Evolutionary conservation across 1,284 basidiomycete species (phyloP).

Genomic region (Ceratobasidium papillatum): DNA sequence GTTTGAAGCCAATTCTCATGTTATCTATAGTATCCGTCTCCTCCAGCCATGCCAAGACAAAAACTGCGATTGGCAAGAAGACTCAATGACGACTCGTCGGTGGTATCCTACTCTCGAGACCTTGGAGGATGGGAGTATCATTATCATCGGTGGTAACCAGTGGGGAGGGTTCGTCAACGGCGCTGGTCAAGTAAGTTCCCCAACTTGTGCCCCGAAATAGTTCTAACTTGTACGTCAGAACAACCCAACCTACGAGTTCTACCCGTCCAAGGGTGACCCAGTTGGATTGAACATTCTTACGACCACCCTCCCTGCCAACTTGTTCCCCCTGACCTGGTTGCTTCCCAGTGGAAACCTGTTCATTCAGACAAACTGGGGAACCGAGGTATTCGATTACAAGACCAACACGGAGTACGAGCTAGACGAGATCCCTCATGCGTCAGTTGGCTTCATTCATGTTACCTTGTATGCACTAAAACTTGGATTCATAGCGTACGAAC

Average conservation of each 20-base stretch:
- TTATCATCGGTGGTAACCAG: constrained; percentile 68
- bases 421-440: constrained; percentile 41
- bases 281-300: constrained; percentile 80
- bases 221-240: constrained; percentile 60
- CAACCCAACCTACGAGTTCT: constrained; percentile 87
- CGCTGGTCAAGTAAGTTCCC: constrained; percentile 74
- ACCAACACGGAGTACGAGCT: constrained; percentile 54
- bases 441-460: constrained; percentile 47
- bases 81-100: constrained; percentile 41
- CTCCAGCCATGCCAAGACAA: constrained; percentile 43
- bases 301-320: constrained; percentile 85
- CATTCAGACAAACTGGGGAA: constrained; percentile 76
- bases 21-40: constrained; percentile 52
- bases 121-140: constrained; percentile 55
- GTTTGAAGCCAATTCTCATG: constrained; percentile 4
- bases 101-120: constrained; percentile 45
- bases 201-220: constrained; percentile 53
- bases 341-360: constrained; percentile 85
- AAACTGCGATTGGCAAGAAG: constrained; percentile 40
- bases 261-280: constrained; percentile 68
- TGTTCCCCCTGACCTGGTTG: constrained; percentile 86
- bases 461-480: constrained; percentile 59
- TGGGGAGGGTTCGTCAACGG: constrained; percentile 86
- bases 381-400: constrained; percentile 69
- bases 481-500: constrained; percentile 65